Evolutionary conservation across 345 rosid genomes (phyloP), one percentile per base, ranked within the genome.

Genomic region (Bruguiera gymnorhiza): DNA sequence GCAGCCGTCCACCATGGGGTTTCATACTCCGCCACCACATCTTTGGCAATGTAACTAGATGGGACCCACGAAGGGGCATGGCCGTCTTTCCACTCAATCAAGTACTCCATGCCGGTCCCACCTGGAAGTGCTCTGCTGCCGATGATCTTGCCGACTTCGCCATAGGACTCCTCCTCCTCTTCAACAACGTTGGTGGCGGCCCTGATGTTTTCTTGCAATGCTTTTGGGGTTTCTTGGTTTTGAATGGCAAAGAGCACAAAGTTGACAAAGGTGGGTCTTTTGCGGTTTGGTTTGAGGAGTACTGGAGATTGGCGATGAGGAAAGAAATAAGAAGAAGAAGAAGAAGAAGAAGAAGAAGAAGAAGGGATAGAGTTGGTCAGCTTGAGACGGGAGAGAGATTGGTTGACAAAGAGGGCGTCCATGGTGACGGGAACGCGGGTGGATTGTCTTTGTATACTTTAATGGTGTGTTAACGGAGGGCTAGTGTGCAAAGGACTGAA

Each of bases 1-100:
- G 98, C 96, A 5, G 95, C 97, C 6, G 83, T 87, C 97, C 96
- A 94, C 97, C 98, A 91, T 0, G 97, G 96, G 1, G 92, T 77
- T 71, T 94, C 97, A 75, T 87, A 91, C 75, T 91, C 98, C 0
- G 96, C 89, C 27, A 94, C 87, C 9, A 91, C 95, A 65, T 94
- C 98, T 5, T 81, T 82, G 51, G 98, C 97, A 15, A 91, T 84
- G 85, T 23, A 86, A 67, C 85, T 83, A 0, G 90, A 78, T 0
- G 88, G 87, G 34, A 94, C 86, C 97, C 97, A 94, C 7, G 97
- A 91, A 0, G 97, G 96, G 1, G 84, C 76, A 32, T 89, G 96
- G 9, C 91, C 93, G 80, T 94, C 97, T 61, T 88, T 88, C 98
- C 98, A 94, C 70, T 91, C 89, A 18, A 94, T 87, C 1, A 91